Base-by-base conservation (phyloP, 2,329 filamentous ascomycete genomes). In the Stemphylium beticola region DNA sequence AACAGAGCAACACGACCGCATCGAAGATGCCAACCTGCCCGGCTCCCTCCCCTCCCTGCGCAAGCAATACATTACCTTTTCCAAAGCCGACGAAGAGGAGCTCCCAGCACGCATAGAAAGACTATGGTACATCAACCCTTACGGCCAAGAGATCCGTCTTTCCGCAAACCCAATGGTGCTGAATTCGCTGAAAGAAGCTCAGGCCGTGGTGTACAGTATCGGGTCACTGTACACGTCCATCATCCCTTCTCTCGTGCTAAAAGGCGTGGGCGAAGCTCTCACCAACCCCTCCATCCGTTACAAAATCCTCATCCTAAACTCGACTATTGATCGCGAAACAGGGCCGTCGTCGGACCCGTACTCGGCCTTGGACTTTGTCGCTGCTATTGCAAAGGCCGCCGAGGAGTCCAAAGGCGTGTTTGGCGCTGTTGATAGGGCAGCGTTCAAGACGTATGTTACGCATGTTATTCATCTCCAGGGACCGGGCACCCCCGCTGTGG, bases 91-190 rank as follows among this genome's bases (percentile, higher is more conserved):
- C 34, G 88, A 92, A 59, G 86, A 90, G 57, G 90, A 93, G 49
- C 81, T 98, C 1, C 84, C 91, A 0, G 83, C 89, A 0, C 83
- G 91, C 24, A 96, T 98, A 64, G 82, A 87, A 49, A 80, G 93
- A 2, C 83, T 98, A 29, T 98, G 92, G 92, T 98, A 98, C 78
- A 98, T 98, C 78, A 98, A 97, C 69, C 93, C 93, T 0, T 98
- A 97, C 74, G 93, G 93, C n/a, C 92, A 97, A 72, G 93, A 97
- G 75, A 97, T 98, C 63, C 86, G 88, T 15, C 90, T 93, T 0
- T 84, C 87, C 0, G 90, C 92, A 2, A 98, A 96, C 67, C 87
- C 92, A 0, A 87, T 91, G 45, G 91, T 93, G 0, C 66, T 96
- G 0, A 83, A 86, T 7, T 86, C 91, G 0, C 74, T 98, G 1